phyloP scores from a whole-genome alignment of 495 filamentous ascomycete species.

The Hyaloscypha variabilis region DNA sequence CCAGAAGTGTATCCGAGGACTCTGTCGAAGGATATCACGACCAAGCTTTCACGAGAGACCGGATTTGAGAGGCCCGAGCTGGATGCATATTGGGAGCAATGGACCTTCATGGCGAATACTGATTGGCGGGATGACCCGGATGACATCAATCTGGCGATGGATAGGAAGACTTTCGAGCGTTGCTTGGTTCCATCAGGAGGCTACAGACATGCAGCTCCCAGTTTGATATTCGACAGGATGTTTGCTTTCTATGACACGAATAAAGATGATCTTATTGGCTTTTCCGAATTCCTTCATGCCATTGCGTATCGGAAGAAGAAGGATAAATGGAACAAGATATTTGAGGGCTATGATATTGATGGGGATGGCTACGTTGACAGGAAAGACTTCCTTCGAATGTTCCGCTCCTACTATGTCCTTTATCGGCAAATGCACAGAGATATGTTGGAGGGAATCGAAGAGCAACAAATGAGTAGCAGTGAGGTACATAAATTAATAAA shows the following conservation, averaged over 20 bases:
- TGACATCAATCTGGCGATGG: constrained; percentile 78
- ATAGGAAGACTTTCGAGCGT: constrained; percentile 85
- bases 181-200: constrained; percentile 84
- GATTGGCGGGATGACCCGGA: constrained; percentile 85
- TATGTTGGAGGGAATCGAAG: constrained; percentile 79
- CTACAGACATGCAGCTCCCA: constrained; percentile 75
- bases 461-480: constrained; percentile 71
- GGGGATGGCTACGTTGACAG: constrained; percentile 85
- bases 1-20: constrained; percentile 66
- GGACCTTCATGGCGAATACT: constrained; percentile 84
- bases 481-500: constrained; percentile 74
- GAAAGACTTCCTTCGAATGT: constrained; percentile 89
- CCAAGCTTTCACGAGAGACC: constrained; percentile 69
- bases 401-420: constrained; percentile 85
- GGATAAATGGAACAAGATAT: constrained; percentile 74
- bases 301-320: constrained; percentile 81
- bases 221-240: constrained; percentile 91
- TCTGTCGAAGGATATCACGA: constrained; percentile 63
- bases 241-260: constrained; percentile 96
- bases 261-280: constrained; percentile 86
- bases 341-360: constrained; percentile 90
- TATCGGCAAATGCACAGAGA: constrained; percentile 84
- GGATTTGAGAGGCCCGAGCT: constrained; percentile 81
- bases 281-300: constrained; percentile 85
- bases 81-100: constrained; percentile 95